These are phyloP conservation scores for Suillus subalutaceus DNA, from an alignment of 768 basidiomycete genomes.

Conservation along the genomic window DNA sequence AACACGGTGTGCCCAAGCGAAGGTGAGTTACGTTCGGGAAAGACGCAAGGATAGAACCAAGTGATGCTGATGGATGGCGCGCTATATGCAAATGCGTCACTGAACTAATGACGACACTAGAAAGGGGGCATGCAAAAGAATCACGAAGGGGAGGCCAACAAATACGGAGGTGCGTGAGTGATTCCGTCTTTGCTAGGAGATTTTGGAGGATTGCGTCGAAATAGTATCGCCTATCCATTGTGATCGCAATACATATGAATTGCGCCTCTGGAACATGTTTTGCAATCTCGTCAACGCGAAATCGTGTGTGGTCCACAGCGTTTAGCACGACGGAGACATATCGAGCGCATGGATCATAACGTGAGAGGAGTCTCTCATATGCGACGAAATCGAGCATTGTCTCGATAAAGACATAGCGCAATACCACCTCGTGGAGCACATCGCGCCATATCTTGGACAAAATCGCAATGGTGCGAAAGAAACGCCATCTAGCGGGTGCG, in stretches of 20 bases:
- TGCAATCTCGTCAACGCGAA: not conserved
- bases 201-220: constrained; percentile 5
- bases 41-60: constrained; percentile 12
- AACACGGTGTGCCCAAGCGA: constrained; percentile 13
- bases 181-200: constrained; percentile 4
- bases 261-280: constrained; percentile 6
- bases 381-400: not conserved
- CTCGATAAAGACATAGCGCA: constrained; percentile 11
- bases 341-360: constrained; percentile 5
- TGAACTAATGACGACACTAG: constrained; percentile 1
- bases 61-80: constrained; percentile 10
- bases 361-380: constrained; percentile 2
- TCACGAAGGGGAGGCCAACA: constrained; percentile 10
- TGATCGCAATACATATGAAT: constrained; percentile 7
- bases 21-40: constrained; percentile 12
- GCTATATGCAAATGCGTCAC: constrained; percentile 11
- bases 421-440: constrained; percentile 9
- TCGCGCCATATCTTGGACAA: constrained; percentile 10
- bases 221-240: constrained; percentile 7
- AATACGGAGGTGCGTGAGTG: constrained; percentile 11
- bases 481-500: constrained; percentile 1
- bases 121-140: constrained; percentile 8
- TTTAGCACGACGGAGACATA: not conserved
- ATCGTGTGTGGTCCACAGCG: constrained; percentile 1
- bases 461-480: constrained; percentile 6